Base-by-base conservation (phyloP, 169 alveolate genomes). In the Plasmodium ovale region DNA sequence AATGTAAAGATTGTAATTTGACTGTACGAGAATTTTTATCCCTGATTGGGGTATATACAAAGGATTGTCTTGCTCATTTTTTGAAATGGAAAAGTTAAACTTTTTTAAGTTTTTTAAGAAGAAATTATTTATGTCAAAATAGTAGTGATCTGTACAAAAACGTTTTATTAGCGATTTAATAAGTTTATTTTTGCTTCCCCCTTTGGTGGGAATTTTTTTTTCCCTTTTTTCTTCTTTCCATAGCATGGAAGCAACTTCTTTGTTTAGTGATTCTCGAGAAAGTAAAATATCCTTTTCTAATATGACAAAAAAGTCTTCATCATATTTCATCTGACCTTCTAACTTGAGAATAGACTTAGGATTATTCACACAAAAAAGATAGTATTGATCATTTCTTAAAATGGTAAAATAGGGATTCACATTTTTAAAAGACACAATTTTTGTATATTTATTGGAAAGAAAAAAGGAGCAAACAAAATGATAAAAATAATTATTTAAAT, bases 391-490 rank as follows among this genome's bases (percentile, higher is more conserved):
- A 82, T 82, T 67, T 27, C 19, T 21, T 49, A 64, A 25, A 7
- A 21, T 19, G 10, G 84, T 35, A 67, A 82, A 82, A 65, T 65
- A 65, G 1, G 65, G 25, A 54, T 82, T 82, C 12, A 82, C 31
- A 82, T 82, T 39, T 37, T 65, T 82, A 59, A 82, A 64, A 3
- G 90, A 67, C 16, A 67, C 10, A 19, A 82, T 65, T 14, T 37
- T 58, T 14, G 53, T 65, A 42, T 82, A 59, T 19, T 49, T 64
- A 31, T 82, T 82, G 21, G 90, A 29, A 51, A 82, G 65, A 33
- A 82, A 82, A 54, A 65, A 82, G 33, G 90, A 82, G 9, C 53
- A 49, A 69, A 68, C 44, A 19, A 82, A 64, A 65, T 82, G 79
- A 49, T 82, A 82, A 65, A 82, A 82, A 2, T 82, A 35, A 56